phyloP scores from a whole-genome alignment of 768 basidiomycete species.

The Boletus tylopilopsis region DNA sequence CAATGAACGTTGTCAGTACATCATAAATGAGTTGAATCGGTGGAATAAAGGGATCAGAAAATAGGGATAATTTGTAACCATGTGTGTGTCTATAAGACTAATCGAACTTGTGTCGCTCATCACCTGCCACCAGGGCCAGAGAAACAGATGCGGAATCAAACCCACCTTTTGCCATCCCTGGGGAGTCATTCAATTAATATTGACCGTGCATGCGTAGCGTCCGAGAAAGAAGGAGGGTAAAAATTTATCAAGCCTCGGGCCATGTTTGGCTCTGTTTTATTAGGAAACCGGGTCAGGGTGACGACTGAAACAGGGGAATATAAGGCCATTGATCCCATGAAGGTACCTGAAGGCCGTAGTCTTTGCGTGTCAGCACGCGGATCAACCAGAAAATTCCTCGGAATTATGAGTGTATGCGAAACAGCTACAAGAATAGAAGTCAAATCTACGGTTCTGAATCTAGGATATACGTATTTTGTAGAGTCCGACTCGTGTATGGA shows the following conservation, averaged over 20 bases:
- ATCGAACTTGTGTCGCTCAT: slow-evolving; percentile 75
- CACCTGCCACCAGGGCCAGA: slow-evolving; percentile 15
- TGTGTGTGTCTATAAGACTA: slow-evolving; percentile 87
- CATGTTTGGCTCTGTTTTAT: slow-evolving; percentile 16
- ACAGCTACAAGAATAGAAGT: slow-evolving; percentile 19
- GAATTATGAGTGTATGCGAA: slow-evolving; percentile 7
- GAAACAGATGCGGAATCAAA: background rate
- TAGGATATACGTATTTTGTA: slow-evolving; percentile 9
- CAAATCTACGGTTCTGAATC: slow-evolving; percentile 16
- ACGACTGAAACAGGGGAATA: background rate
- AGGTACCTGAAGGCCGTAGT: background rate
- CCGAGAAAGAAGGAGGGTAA: no score
- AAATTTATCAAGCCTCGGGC: no score
- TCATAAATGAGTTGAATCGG: background rate
- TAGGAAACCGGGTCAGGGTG: background rate
- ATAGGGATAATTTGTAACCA: slow-evolving; percentile 54
- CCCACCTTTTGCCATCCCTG: slow-evolving; percentile 12
- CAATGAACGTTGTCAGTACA: slow-evolving; percentile 5
- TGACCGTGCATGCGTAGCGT: no score
- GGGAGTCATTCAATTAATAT: no score
- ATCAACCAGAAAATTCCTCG: slow-evolving; percentile 2
- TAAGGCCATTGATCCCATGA: background rate
- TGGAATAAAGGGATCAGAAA: slow-evolving; percentile 18
- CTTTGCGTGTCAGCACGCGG: background rate
- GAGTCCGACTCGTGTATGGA: slow-evolving; percentile 10